Conservation (phyloP, 495 filamentous ascomycete genomes). For the Hypoxylon intermedium region DNA sequence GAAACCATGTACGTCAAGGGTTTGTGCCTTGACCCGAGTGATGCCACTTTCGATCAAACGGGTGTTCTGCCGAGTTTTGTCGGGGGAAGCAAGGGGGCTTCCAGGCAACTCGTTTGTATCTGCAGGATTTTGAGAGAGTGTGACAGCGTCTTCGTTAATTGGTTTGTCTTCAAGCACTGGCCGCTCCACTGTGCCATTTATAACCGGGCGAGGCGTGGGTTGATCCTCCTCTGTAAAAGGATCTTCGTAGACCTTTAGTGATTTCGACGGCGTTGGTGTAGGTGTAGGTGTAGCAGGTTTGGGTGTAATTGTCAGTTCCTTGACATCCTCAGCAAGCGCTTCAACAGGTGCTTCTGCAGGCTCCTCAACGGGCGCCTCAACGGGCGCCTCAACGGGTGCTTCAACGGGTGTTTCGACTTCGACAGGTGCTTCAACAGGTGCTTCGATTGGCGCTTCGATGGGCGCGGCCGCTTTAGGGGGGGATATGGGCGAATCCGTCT, state of each 20-base stretch:
- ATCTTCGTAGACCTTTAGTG: slow-evolving; percentile 66
- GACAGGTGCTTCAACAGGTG: slow-evolving; percentile 17
- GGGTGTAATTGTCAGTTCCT: slow-evolving; percentile 4
- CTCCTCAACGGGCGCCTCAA: too few species aligned
- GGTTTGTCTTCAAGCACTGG: slow-evolving; percentile 60
- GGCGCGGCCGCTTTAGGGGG: slow-evolving; percentile 16
- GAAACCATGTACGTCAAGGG: slow-evolving; percentile 86
- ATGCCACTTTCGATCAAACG: slow-evolving; percentile 79
- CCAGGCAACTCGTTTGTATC: slow-evolving; percentile 28
- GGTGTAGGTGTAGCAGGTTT: slow-evolving; percentile 45
- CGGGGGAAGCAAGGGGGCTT: slow-evolving; percentile 46
- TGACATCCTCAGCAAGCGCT: slow-evolving; percentile 17
- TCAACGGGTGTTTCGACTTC: slow-evolving; percentile 18
- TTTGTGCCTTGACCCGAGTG: slow-evolving; percentile 69
- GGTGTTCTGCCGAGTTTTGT: slow-evolving; percentile 58
- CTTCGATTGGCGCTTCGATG: too few species aligned
- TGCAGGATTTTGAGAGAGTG: slow-evolving; percentile 38
- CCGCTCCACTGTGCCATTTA: slow-evolving; percentile 38
- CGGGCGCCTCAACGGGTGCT: slow-evolving; percentile 12
- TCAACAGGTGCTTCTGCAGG: slow-evolving; percentile 16
- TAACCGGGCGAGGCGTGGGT: slow-evolving; percentile 46
- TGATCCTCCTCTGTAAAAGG: slow-evolving; percentile 60
- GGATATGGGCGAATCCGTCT: slow-evolving; percentile 20
- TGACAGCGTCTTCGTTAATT: slow-evolving; percentile 60
- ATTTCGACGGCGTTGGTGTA: slow-evolving; percentile 46